Evolutionary conservation across 208 protist genomes (phyloP).

Genomic region (Leishmania guyanensis): DNA sequence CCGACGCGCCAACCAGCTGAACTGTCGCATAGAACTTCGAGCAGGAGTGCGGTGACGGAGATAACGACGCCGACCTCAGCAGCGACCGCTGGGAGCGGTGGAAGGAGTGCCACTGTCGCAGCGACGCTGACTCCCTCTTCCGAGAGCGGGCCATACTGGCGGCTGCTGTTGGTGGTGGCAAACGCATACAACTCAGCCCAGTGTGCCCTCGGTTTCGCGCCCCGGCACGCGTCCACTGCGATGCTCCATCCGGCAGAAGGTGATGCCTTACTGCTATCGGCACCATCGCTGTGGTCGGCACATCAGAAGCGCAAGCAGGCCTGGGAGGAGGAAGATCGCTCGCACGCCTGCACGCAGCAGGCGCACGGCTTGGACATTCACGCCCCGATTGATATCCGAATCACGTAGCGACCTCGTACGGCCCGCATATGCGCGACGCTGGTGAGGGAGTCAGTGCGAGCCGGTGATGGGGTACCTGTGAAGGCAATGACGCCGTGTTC

Average conservation of each 20-base stretch:
- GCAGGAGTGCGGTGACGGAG: not conserved
- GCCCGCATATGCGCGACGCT: not conserved
- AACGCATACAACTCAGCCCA: conserved; percentile 30
- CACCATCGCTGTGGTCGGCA: conserved; percentile 14
- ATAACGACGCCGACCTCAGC: not conserved
- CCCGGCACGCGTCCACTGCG: conserved; percentile 12
- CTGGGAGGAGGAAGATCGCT: conserved; percentile 20
- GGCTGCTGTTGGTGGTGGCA: conserved; percentile 30
- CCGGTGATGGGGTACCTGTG: not conserved
- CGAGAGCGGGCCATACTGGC: not conserved
- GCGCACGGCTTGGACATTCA: conserved; percentile 17
- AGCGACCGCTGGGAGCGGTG: not conserved
- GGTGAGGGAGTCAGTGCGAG: not conserved
- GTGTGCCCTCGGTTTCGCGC: conserved; percentile 28
- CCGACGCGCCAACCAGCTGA: not conserved
- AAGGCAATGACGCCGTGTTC: not conserved
- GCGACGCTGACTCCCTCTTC: not conserved
- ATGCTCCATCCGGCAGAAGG: not conserved
- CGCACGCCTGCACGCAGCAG: conserved; percentile 19
- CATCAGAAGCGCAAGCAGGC: conserved; percentile 14
- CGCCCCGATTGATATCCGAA: conserved; percentile 9
- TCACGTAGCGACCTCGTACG: not conserved
- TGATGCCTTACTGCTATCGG: not conserved
- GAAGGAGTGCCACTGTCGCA: not conserved
- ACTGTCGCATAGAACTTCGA: not conserved